phyloP scores from a whole-genome alignment of 768 basidiomycete species.

The Calvatia gigantea region DNA sequence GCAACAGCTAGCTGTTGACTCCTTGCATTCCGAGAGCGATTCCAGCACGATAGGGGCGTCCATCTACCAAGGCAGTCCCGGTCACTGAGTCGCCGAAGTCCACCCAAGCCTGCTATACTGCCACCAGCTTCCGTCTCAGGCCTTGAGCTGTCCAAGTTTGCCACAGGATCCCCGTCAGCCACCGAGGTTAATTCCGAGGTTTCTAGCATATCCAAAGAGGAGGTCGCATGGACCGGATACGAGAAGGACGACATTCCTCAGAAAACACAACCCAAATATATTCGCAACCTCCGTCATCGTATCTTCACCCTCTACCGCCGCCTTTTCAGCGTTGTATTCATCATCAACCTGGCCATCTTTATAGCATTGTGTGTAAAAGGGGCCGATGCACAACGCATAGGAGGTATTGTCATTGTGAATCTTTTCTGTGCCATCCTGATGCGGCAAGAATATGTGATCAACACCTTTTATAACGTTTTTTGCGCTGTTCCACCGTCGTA shows the following conservation, averaged over 20 bases:
- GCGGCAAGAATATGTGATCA: constrained; percentile 57
- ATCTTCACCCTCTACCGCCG: constrained; percentile 56
- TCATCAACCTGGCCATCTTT: constrained; percentile 50
- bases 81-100: constrained; percentile 9
- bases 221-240: constrained; percentile 50
- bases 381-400: constrained; percentile 33
- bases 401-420: constrained; percentile 42
- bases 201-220: constrained; percentile 28
- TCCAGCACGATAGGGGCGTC: constrained; percentile 2
- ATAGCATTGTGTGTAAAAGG: constrained; percentile 35
- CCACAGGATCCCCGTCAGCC: constrained; percentile 13
- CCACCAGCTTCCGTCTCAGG: constrained; percentile 14
- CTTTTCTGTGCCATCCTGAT: constrained; percentile 45
- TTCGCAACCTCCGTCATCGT: constrained; percentile 53
- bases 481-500: constrained; percentile 48
- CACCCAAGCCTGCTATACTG: constrained; percentile 12
- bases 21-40: constrained; percentile 7
- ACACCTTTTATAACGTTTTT: constrained; percentile 51
- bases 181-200: constrained; percentile 23
- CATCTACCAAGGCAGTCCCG: constrained; percentile 13
- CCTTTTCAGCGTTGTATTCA: constrained; percentile 56
- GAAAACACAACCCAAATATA: constrained; percentile 43
- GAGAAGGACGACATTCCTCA: constrained; percentile 45
- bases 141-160: constrained; percentile 12
- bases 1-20: constrained; percentile 31